Evolutionary conservation across 306 rosid genomes (phyloP), one percentile per base, ranked within the genome.

Genomic region (Alnus glutinosa): DNA sequence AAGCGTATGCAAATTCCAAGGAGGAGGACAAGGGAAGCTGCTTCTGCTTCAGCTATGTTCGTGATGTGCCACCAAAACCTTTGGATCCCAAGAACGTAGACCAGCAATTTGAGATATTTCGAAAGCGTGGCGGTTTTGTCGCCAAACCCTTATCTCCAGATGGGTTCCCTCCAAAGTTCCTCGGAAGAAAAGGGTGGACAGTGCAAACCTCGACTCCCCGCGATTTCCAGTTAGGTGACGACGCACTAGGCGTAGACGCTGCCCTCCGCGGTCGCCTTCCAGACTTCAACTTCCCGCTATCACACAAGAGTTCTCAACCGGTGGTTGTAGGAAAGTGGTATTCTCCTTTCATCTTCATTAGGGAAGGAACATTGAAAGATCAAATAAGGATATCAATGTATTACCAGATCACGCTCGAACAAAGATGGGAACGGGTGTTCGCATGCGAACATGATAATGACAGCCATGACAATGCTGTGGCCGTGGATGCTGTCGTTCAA

Each of bases 311-410:
- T 50, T 85, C 91, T 9, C 80, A 82, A n/a, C n/a, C 78, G 30
- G 77, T 87, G 62, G 81, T 52, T 71, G 89, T 93, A n/a, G 98
- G 97, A 16, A 91, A 86, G 73, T 91, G 97, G 95, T 86, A 93
- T 36, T 75, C 88, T 63, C 98, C 97, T 77, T 90, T 91, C 44
- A 77, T 88, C 81, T 91, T 91, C 61, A 28, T 93, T 66, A 87
- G 79, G 83, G 98, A 90, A 68, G 85, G 91, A 71, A 81, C 86
- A 55, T 36, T 87, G 77, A 86, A 68, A 68, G 81, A 86, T 69
- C 90, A 90, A 61, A 79, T 87, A 82, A 81, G 78, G 9, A 80
- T 67, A 8, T 78, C 91, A 12, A 80, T 82, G 88, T 91, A 86
- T 59, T 90, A 93, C 71, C 86, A 87, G 83, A 79, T 89, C 87